phyloP scores from a whole-genome alignment of 1,284 basidiomycete species.

The Austroboletus rostrupii region DNA sequence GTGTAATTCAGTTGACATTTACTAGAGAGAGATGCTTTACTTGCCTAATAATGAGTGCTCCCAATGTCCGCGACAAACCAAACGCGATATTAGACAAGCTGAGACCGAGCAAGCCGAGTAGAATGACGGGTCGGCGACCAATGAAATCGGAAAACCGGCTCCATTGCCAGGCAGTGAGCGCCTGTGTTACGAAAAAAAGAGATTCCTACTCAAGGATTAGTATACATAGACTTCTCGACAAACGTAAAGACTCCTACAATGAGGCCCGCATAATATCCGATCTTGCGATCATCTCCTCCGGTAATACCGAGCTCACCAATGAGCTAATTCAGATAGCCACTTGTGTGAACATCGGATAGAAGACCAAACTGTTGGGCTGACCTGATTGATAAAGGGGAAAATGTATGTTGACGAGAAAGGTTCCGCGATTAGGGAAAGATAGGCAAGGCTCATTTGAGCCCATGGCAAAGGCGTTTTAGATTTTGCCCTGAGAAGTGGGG shows the following conservation, averaged over 20 bases:
- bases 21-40: background rate
- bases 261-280: slow-evolving; percentile 69
- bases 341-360: background rate
- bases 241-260: slow-evolving; percentile 40
- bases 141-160: slow-evolving; percentile 67
- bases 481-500: slow-evolving; percentile 18
- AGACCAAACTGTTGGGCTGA: slow-evolving; percentile 3
- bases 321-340: slow-evolving; percentile 22
- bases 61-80: slow-evolving; percentile 66
- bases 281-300: slow-evolving; percentile 47
- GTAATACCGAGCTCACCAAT: slow-evolving; percentile 34
- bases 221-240: too few species aligned
- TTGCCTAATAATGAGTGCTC: slow-evolving; percentile 58
- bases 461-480: slow-evolving; percentile 25
- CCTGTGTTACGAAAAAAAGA: slow-evolving; percentile 67
- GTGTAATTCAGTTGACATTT: slow-evolving; percentile 1
- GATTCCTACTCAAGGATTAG: slow-evolving; percentile 49
- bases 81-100: slow-evolving; percentile 69
- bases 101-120: slow-evolving; percentile 61
- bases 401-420: slow-evolving; percentile 25
- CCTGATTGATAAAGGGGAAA: slow-evolving; percentile 30
- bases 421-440: slow-evolving; percentile 22
- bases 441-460: slow-evolving; percentile 14
- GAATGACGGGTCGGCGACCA: slow-evolving; percentile 69
- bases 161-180: slow-evolving; percentile 69